Percentiles rank a stretch among this genome's conserved stretches.
Evolutionary conservation across 1,284 basidiomycete genomes (phyloP).

Genomic region (Tranzscheliella williamsii): DNA sequence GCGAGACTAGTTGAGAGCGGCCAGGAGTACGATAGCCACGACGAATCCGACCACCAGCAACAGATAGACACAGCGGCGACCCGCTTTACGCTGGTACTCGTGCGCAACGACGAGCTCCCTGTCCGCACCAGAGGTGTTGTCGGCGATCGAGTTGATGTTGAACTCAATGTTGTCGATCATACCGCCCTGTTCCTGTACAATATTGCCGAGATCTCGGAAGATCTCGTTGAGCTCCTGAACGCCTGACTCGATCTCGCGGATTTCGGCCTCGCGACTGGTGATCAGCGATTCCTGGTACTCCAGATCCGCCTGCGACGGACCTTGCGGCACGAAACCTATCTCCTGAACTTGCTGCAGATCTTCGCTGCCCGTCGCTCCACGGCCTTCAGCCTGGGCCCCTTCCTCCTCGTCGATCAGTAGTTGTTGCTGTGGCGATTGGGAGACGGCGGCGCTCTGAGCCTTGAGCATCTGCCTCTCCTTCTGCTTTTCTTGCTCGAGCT

Average conservation of each 20-base stretch:
- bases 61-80: constrained; percentile 83
- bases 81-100: constrained; percentile 93
- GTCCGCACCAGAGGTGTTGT: constrained; percentile 81
- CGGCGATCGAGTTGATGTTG: constrained; percentile 84
- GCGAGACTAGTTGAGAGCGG: constrained; percentile 58
- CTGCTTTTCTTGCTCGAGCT: constrained; percentile 77
- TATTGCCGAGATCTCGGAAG: constrained; percentile 91
- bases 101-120: constrained; percentile 86
- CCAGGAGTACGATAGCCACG: constrained; percentile 83
- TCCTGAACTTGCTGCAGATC: constrained; percentile 9
- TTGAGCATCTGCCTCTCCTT: constrained; percentile 73
- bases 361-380: background rate
- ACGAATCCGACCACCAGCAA: constrained; percentile 86
- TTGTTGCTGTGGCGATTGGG: background rate
- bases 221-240: constrained; percentile 97
- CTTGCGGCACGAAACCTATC: constrained; percentile 10
- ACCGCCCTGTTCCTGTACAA: constrained; percentile 90
- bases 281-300: constrained; percentile 96
- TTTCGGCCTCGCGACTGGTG: constrained; percentile 90
- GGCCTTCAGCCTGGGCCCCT: background rate
- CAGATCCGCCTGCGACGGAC: constrained; percentile 75
- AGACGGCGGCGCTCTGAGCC: background rate
- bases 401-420: background rate
- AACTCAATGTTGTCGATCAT: constrained; percentile 98
- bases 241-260: constrained; percentile 93